Base-by-base conservation (phyloP, 1,284 basidiomycete species). In the Ganoderma boninense region DNA sequence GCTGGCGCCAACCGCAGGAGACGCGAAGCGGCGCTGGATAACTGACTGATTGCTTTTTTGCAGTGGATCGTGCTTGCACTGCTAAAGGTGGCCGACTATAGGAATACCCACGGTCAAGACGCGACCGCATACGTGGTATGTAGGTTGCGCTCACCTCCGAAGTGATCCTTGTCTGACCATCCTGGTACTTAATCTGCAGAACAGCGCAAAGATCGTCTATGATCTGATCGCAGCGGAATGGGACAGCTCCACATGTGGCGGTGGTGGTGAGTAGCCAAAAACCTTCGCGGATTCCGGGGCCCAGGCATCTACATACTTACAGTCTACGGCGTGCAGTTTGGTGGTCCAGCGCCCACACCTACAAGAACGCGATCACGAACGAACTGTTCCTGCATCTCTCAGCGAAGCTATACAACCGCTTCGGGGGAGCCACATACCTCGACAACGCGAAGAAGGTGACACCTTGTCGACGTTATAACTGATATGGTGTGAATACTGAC, bases 291-390 rank as follows among this genome's bases (percentile, higher is more conserved):
- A 11, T 43, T 26, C 8, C 20, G 23, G 40, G 10, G 8, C 20
- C 18, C 10, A 14, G 43, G 23, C 38, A 26, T 7, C 10, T 38
- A n/a, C n/a, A n/a, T n/a, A 35, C 59, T 63, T n/a, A 66, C 61
- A 43, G 56, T 29, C 38, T 13, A 6, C 65, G 29, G 20, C 43
- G 43, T 20, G 1, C 43, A 87, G 87, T 89, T 18, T 89, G 87
- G 87, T 89, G 88, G 88, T 85, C 84, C 16, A 83, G 82, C 10
- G 86, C 80, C 26, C 85, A 86, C 73, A 84, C 81, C 0, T 89
- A 89, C 80, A 89, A 89, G 79, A 88, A 89, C 69, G 86, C 87
- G 7, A 84, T 89, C 68, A 89, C 88, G 26, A 89, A 89, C 71
- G 82, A 88, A 68, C 80, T 89, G 11, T 89, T 87, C 79, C 79